These are phyloP conservation scores for Kwoniella pini DNA, from an alignment of 768 basidiomycete species.

Conservation along the genomic window DNA sequence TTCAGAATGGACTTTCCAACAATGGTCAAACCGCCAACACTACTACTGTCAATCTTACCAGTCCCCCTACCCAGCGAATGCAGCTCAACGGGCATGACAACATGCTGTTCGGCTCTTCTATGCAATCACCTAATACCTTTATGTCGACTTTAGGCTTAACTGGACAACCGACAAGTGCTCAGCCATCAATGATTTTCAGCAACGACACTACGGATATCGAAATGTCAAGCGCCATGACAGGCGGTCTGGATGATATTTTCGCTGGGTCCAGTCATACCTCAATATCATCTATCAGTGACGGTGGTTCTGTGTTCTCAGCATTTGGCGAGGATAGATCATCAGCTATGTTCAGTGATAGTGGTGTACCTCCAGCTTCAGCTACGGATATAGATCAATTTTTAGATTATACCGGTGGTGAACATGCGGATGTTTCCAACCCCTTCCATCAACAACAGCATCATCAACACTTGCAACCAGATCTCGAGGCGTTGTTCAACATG, in stretches of 20 bases:
- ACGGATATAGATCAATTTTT: slow-evolving; percentile 42
- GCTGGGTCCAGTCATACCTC: slow-evolving; percentile 32
- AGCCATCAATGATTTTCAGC: slow-evolving; percentile 32
- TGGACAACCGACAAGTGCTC: slow-evolving; percentile 4
- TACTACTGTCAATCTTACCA: slow-evolving; percentile 3
- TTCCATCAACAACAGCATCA: slow-evolving; percentile 6
- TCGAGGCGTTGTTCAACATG: neutral
- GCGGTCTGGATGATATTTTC: slow-evolving; percentile 36
- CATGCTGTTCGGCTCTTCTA: slow-evolving; percentile 25
- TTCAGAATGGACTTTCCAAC: slow-evolving; percentile 2
- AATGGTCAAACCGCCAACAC: slow-evolving; percentile 2
- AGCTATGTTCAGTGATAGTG: slow-evolving; percentile 38
- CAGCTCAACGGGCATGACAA: slow-evolving; percentile 22
- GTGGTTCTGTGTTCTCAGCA: slow-evolving; percentile 32
- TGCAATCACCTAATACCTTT: slow-evolving; percentile 26
- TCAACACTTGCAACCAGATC: slow-evolving; percentile 10
- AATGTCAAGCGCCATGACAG: slow-evolving; percentile 32
- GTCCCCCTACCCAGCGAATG: slow-evolving; percentile 9
- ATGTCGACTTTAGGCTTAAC: slow-evolving; percentile 21
- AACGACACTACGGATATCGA: slow-evolving; percentile 28
- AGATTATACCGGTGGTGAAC: slow-evolving; percentile 42
- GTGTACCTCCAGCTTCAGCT: slow-evolving; percentile 31
- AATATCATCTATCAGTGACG: slow-evolving; percentile 27
- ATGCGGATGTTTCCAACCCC: slow-evolving; percentile 24
- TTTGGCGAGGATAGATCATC: slow-evolving; percentile 31